Conservation (phyloP, 371 early-diverging fungal genomes). For the Basidiobolus heterosporus region DNA sequence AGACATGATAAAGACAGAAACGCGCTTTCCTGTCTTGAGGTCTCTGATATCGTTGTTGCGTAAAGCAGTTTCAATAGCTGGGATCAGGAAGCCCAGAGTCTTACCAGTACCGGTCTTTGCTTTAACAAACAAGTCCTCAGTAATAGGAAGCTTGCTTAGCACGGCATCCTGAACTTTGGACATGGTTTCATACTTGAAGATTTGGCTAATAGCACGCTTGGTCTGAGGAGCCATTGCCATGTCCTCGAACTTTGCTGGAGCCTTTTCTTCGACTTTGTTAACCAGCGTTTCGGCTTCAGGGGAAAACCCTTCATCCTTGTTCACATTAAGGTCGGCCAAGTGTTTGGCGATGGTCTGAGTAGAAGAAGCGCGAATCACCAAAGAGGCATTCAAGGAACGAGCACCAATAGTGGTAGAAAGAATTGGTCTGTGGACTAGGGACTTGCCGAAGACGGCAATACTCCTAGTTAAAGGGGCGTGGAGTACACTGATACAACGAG, state of each 20-base stretch:
- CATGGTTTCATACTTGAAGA: slow-evolving; percentile 59
- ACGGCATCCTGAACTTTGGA: slow-evolving; percentile 73
- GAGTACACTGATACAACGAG: too few relatives aligned
- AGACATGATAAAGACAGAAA: slow-evolving; percentile 70
- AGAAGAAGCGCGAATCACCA: too few relatives aligned
- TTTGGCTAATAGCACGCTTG: slow-evolving; percentile 32
- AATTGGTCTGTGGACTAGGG: too few relatives aligned
- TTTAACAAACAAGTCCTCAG: slow-evolving; percentile 64
- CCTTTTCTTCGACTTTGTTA: not conserved
- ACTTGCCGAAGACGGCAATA: too few relatives aligned
- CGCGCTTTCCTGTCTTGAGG: slow-evolving; percentile 25
- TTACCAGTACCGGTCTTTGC: slow-evolving; percentile 99
- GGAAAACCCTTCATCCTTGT: too few relatives aligned
- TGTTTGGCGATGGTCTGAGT: too few relatives aligned
- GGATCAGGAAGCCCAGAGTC: slow-evolving; percentile 83
- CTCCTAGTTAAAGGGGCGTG: too few relatives aligned
- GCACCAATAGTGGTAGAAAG: too few relatives aligned
- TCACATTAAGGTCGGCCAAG: too few relatives aligned
- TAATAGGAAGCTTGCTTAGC: slow-evolving; percentile 47
- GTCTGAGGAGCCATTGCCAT: not conserved
- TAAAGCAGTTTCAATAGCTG: slow-evolving; percentile 59
- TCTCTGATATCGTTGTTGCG: slow-evolving; percentile 7
- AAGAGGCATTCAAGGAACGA: too few relatives aligned
- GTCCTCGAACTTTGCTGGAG: not conserved
- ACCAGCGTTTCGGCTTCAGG: too few relatives aligned